Base-by-base conservation (phyloP, 805 yeast genomes). In the Sugiyamaella floridensis region DNA sequence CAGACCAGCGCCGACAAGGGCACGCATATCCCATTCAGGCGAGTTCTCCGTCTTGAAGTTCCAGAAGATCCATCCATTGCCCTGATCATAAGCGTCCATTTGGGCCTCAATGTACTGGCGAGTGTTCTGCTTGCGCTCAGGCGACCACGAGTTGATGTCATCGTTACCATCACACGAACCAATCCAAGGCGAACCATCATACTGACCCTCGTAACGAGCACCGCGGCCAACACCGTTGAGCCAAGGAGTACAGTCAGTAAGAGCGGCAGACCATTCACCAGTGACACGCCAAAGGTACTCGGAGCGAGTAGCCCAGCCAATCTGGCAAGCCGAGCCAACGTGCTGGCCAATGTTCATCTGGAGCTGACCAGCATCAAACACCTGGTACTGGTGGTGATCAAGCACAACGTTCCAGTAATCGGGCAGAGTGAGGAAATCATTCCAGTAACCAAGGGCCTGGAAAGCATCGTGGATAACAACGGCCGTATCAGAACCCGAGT, bases 341-440 rank as follows among this genome's bases (percentile, higher is more conserved):
- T 85, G 93, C 45, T 81, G 79, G 59, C 82, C 86, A 49, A 86
- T 74, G 49, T 71, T 51, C 62, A 81, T 75, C 49, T 72, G 63
- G 54, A 89, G 75, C 69, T 87, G 85, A 45, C 74, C 80, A 22
- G 75, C 70, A 34, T 82, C 74, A 69, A 90, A 90, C 18, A 87
- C 92, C 72, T 88, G 95, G 73, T 90, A 90, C 67, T 85, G 89
- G 70, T 90, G 97, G 70, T 88, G 96, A 67, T 90, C 97, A 47
- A 89, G 70, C 26, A 86, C 78, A 51, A 87, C 86, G 63, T 84
- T 82, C 81, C 83, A 81, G 65, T 71, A 76, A 55, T 73, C 70
- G 58, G 57, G 61, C 26, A 52, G 51, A 32, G 69, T 67, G 63
- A 84, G 68, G 60, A 76, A 76, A 61, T 75, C 71, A 66, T 86